Evolutionary conservation across 2,329 filamentous ascomycete species (phyloP).

Genomic region (Calonectria hawksworthii): DNA sequence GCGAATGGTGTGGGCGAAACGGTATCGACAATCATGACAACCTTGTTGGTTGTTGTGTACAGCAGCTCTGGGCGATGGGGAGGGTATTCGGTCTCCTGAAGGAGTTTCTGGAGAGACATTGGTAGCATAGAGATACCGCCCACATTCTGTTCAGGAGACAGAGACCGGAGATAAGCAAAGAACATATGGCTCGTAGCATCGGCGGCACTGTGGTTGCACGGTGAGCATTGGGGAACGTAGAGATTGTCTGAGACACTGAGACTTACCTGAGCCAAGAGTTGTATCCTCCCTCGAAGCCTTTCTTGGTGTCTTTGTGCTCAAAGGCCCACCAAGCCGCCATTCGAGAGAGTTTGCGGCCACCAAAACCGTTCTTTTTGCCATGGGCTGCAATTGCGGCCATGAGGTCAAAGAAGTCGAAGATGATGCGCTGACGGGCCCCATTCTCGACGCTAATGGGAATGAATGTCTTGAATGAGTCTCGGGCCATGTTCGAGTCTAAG

Average conservation of each 20-base stretch:
- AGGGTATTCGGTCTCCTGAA: slow-evolving; percentile 95
- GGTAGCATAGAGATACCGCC: slow-evolving; percentile 89
- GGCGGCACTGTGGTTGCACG: slow-evolving; percentile 75
- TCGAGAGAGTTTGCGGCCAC: slow-evolving; percentile 92
- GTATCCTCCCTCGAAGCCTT: slow-evolving; percentile 96
- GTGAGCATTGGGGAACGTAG: slow-evolving; percentile 35
- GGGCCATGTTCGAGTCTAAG: slow-evolving; percentile 89
- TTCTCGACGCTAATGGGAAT: slow-evolving; percentile 95
- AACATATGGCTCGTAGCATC: slow-evolving; percentile 98
- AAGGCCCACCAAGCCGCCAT: slow-evolving; percentile 99
- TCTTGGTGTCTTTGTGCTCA: slow-evolving; percentile 87
- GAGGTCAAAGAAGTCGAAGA: slow-evolving; percentile 97
- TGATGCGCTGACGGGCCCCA: slow-evolving; percentile 86
- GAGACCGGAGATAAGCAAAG: slow-evolving; percentile 94
- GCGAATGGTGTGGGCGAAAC: slow-evolving; percentile 97
- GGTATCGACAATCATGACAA: slow-evolving; percentile 96
- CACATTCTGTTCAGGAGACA: slow-evolving; percentile 83
- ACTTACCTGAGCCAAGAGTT: slow-evolving; percentile 85
- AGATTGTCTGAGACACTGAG: background rate
- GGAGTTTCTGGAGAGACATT: slow-evolving; percentile 89
- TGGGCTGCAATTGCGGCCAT: slow-evolving; percentile 92
- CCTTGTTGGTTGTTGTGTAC: slow-evolving; percentile 85
- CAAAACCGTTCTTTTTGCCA: slow-evolving; percentile 92
- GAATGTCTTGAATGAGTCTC: slow-evolving; percentile 96
- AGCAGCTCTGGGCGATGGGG: slow-evolving; percentile 83